Base-by-base conservation (phyloP, 1,139 yeast genomes). In the Hyphopichia buzzinii region DNA sequence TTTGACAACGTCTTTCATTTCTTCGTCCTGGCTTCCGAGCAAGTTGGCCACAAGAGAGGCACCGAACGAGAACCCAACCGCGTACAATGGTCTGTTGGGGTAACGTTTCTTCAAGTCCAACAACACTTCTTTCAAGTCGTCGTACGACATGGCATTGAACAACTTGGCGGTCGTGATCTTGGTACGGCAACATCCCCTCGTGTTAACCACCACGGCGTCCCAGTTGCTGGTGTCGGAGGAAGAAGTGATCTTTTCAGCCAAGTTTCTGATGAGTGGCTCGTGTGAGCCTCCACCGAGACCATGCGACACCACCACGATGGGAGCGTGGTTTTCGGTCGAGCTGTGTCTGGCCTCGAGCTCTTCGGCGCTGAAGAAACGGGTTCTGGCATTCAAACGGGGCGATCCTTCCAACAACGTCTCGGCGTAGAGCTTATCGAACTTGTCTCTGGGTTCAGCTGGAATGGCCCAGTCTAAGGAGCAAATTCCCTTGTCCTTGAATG, bases 241-340 rank as follows among this genome's bases (percentile, higher is more conserved):
- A 8, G 43, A 45, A 30, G 45, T 52, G 36, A 76, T 52, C 28
- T 59, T 50, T 30, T 63, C 64, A 19, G 70, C 72, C 38, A 82
- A 56, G 40, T 90, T 81, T 41, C 96, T 77, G 39, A 89, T 84
- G 50, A 89, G 80, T 2, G 92, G 79, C 55, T 90, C 97, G 48
- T 88, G 95, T 15, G 95, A 84, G 0, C 97, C 96, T 15, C 97
- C 97, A 4, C 88, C 90, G 28, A 90, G 73, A 0, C 97, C 97
- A 54, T 90, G 97, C 34, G 83, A 62, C 4, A 84, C 69, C 17
- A 89, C 74, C 24, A 85, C 73, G 37, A 89, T 62, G 2, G 96
- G 96, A 37, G 67, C 74, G 23, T 10, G 23, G 1, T 53, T 45
- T 10, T 52, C 42, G 4, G 62, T 57, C 21, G 29, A 27, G 21